Conservation (phyloP, 805 yeast genomes). For the Candida maesae region DNA sequence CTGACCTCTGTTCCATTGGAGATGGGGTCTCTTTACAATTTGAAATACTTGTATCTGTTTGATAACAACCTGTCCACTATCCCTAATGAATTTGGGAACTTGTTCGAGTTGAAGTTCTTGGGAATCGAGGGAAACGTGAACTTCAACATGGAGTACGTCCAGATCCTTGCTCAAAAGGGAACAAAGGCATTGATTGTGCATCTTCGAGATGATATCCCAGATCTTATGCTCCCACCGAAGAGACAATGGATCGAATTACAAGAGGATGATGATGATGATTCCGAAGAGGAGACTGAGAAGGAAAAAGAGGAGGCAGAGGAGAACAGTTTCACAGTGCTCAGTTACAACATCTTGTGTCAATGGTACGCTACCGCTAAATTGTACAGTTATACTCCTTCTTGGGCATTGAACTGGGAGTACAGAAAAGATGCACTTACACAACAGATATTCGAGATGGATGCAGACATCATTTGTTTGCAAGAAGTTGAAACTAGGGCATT, state of each 20-base stretch:
- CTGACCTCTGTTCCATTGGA: conserved; percentile 75
- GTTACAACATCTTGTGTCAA: conserved; percentile 91
- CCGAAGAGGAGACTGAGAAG: conserved; percentile 24
- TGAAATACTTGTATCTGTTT: conserved; percentile 79
- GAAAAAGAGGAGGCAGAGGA: conserved; percentile 29
- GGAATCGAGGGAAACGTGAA: conserved; percentile 91
- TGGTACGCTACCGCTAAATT: conserved; percentile 89
- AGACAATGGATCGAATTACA: conserved; percentile 81
- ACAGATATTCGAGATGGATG: conserved; percentile 59
- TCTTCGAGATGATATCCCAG: conserved; percentile 79
- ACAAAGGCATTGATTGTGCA: conserved; percentile 77
- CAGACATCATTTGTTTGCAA: conserved; percentile 88
- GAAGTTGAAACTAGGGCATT: conserved; percentile 88
- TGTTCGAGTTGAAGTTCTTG: conserved; percentile 77
- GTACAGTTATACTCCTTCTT: conserved; percentile 93
- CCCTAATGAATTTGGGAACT: conserved; percentile 82
- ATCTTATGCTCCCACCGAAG: conserved; percentile 58
- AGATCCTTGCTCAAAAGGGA: conserved; percentile 74
- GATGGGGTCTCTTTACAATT: conserved; percentile 74
- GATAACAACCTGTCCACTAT: conserved; percentile 75
- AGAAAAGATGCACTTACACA: conserved; percentile 73
- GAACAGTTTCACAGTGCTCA: conserved; percentile 66
- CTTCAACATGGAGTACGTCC: conserved; percentile 58
- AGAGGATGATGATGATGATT: conserved; percentile 61
- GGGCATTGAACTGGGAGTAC: conserved; percentile 95